These are phyloP conservation scores for Stemphylium beticola DNA, from an alignment of 2,329 filamentous ascomycete species.

Conservation along the genomic window DNA sequence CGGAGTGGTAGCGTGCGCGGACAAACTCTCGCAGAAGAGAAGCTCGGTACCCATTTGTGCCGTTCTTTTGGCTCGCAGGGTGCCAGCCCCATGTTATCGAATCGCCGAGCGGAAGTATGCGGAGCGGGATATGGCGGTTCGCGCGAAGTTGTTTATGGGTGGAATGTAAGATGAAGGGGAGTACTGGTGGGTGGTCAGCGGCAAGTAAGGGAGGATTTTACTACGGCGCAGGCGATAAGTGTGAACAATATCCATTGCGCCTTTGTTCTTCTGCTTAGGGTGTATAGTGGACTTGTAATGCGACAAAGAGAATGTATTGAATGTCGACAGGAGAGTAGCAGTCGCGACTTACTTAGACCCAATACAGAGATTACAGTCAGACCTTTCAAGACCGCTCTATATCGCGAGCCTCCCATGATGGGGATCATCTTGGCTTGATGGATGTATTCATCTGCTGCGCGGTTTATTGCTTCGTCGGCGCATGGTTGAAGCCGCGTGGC, in stretches of 20 bases:
- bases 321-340: not conserved
- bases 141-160: conserved; percentile 3
- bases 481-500: not conserved
- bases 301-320: not conserved
- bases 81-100: conserved; percentile 42
- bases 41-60: conserved; percentile 50
- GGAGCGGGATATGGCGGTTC: conserved; percentile 18
- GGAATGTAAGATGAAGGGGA: conserved; percentile 7
- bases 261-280: not conserved
- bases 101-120: conserved; percentile 35
- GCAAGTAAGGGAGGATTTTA: not conserved
- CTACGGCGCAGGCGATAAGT: not conserved
- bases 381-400: conserved; percentile 1
- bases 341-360: conserved; percentile 10
- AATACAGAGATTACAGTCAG: conserved; percentile 5
- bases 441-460: conserved; percentile 1
- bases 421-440: conserved; percentile 1
- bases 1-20: conserved; percentile 19
- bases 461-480: not conserved
- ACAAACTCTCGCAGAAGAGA: conserved; percentile 34
- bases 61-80: conserved; percentile 19
- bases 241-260: not conserved
- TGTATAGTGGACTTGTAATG: not conserved
- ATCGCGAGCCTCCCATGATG: conserved; percentile 6
- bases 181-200: conserved; percentile 13